These are phyloP conservation scores for Gracilaria gracilis DNA, from an alignment of 23 red algal genomes.

Conservation along the genomic window DNA sequence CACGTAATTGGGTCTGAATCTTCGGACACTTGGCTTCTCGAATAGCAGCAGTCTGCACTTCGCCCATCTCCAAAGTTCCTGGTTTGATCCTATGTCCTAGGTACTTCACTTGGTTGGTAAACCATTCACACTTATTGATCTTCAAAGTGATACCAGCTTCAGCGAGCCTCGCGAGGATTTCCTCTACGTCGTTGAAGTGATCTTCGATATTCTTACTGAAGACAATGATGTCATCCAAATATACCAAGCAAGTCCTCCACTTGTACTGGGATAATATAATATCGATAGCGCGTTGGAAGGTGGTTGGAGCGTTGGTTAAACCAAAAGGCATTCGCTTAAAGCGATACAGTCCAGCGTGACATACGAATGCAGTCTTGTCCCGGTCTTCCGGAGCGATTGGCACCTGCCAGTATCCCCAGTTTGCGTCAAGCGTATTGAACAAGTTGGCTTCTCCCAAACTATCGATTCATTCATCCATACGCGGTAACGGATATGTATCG, in stretches of 20 bases:
- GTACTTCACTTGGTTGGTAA: conserved; percentile 19
- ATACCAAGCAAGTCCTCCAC: conserved; percentile 29
- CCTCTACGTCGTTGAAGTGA: conserved; percentile 34
- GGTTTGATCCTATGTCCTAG: conserved; percentile 24
- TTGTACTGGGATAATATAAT: conserved; percentile 32
- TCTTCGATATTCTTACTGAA: conserved; percentile 5
- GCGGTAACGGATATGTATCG: conserved; percentile 18
- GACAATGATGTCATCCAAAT: conserved; percentile 39
- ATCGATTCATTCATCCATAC: conserved; percentile 38
- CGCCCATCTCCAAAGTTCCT: conserved; percentile 18
- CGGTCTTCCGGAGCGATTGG: neutral
- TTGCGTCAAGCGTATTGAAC: too few species aligned
- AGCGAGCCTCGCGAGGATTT: neutral
- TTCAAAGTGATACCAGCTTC: conserved; percentile 14
- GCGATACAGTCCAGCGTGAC: neutral
- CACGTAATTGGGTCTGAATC: conserved; percentile 22
- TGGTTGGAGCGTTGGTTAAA: conserved; percentile 15
- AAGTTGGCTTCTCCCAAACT: conserved; percentile 3
- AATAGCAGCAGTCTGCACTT: conserved; percentile 9
- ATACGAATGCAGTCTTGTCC: conserved; percentile 37
- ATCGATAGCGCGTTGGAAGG: conserved; percentile 47
- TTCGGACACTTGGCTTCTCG: neutral
- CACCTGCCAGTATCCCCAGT: too few species aligned
- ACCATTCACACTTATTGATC: conserved; percentile 21
- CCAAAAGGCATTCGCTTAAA: conserved; percentile 32